Percentiles rank a stretch among this genome's conserved stretches.
These are phyloP conservation scores for Salvia sclarea DNA, from an alignment of 305 asterid genomes.

Conservation along the genomic window DNA sequence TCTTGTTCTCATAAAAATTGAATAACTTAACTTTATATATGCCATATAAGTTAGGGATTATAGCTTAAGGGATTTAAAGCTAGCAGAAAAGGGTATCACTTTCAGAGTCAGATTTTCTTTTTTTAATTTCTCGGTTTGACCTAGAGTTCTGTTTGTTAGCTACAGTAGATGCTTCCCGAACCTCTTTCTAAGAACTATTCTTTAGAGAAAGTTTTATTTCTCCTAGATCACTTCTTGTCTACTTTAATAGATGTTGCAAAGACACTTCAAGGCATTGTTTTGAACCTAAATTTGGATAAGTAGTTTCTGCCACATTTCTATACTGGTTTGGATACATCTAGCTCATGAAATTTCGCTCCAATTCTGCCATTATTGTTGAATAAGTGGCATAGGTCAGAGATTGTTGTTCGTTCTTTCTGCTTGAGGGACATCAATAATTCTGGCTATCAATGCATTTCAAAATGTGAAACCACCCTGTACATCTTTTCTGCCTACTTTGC, in stretches of 20 bases:
- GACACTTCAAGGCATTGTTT: neutral
- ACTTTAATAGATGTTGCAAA: neutral
- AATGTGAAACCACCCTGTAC: neutral
- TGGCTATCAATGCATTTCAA: neutral
- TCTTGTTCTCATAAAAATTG: neutral
- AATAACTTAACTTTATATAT: neutral
- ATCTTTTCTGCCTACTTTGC: neutral
- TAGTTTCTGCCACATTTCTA: neutral
- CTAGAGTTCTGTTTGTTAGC: neutral
- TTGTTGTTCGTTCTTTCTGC: conserved; percentile 6
- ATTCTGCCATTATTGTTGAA: neutral
- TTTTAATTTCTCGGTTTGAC: neutral
- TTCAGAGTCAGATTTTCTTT: neutral
- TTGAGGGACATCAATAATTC: neutral
- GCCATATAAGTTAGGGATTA: conserved; percentile 5
- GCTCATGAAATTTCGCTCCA: neutral
- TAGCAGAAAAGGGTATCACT: conserved; percentile 1
- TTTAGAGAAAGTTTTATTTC: neutral
- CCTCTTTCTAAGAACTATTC: neutral
- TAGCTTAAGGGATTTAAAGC: neutral
- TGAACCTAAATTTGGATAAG: neutral
- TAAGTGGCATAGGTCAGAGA: too few species aligned
- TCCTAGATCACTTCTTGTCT: neutral
- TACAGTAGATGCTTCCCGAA: neutral
- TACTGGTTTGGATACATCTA: neutral